Evolutionary conservation across 2,329 filamentous ascomycete genomes (phyloP).

Genomic region (Truncatella angustata): DNA sequence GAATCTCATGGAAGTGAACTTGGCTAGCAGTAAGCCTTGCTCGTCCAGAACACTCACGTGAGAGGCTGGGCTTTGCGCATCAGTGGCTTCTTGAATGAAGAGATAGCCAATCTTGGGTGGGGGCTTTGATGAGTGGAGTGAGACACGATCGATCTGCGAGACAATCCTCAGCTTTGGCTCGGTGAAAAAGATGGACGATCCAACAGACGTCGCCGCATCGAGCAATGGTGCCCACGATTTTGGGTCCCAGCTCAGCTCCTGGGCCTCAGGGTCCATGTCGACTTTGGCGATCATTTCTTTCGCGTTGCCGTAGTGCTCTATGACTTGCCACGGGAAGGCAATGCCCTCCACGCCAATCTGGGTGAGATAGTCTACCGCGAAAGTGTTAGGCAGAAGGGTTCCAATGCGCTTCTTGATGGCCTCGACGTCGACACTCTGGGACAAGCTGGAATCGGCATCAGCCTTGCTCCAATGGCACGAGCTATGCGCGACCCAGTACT

Average conservation of each 20-base stretch:
- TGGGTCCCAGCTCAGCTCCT: not conserved
- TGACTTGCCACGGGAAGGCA: slow-evolving; percentile 39
- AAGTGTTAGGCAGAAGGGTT: slow-evolving; percentile 26
- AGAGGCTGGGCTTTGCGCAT: slow-evolving; percentile 22
- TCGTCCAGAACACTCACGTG: slow-evolving; percentile 24
- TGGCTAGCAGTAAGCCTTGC: slow-evolving; percentile 26
- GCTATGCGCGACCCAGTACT: slow-evolving; percentile 33
- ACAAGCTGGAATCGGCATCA: not conserved
- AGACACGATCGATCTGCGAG: slow-evolving; percentile 1
- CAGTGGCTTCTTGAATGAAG: slow-evolving; percentile 27
- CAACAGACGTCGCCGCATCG: slow-evolving; percentile 40
- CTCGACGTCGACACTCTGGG: slow-evolving; percentile 19
- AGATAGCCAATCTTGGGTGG: slow-evolving; percentile 34
- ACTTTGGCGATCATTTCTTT: slow-evolving; percentile 40
- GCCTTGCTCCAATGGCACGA: slow-evolving; percentile 15
- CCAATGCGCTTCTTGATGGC: slow-evolving; percentile 26
- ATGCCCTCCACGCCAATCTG: slow-evolving; percentile 38
- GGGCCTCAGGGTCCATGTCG: slow-evolving; percentile 28
- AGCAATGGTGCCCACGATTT: slow-evolving; percentile 37
- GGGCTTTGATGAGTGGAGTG: slow-evolving; percentile 9
- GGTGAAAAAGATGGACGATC: slow-evolving; percentile 37
- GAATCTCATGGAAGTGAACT: slow-evolving; percentile 34
- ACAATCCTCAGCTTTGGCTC: slow-evolving; percentile 34
- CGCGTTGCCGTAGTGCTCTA: slow-evolving; percentile 34
- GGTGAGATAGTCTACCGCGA: slow-evolving; percentile 36